Conservation (phyloP, 306 rosid species). For the Vachellia collinsii region DNA sequence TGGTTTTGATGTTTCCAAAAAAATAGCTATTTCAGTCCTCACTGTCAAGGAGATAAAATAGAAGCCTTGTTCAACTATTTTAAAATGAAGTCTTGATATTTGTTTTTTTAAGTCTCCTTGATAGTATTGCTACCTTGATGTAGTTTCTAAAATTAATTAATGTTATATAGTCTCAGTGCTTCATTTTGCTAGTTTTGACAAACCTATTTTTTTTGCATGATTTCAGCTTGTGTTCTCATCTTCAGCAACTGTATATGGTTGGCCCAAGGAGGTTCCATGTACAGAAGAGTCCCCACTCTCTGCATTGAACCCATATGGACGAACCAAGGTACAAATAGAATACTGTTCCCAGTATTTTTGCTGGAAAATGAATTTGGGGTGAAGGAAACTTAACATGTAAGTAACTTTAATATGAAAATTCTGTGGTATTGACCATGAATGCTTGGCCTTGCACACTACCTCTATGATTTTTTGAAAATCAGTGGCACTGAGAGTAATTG, state of each 20-base stretch:
- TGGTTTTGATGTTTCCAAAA: not conserved
- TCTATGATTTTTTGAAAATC: slow-evolving; percentile 58
- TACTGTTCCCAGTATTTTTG: not conserved
- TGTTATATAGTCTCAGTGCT: slow-evolving; percentile 14
- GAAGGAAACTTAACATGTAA: not conserved
- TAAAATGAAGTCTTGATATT: not conserved
- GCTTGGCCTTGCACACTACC: not conserved
- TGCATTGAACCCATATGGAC: slow-evolving; percentile 86
- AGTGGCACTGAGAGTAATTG: slow-evolving; percentile 41
- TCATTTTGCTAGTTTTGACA: slow-evolving; percentile 25
- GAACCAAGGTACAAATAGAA: slow-evolving; percentile 69
- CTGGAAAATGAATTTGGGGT: not conserved
- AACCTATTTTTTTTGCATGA: slow-evolving; percentile 29
- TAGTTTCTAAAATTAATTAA: slow-evolving; percentile 5
- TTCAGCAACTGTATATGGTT: slow-evolving; percentile 97
- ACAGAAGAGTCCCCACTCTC: slow-evolving; percentile 90
- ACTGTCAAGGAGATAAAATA: not conserved
- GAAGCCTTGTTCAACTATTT: not conserved
- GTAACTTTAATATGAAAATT: slow-evolving; percentile 25
- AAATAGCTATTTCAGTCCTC: not conserved
- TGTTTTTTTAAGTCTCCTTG: not conserved
- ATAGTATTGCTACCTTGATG: slow-evolving; percentile 9
- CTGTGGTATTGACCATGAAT: slow-evolving; percentile 30
- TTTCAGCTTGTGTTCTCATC: slow-evolving; percentile 97
- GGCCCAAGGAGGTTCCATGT: slow-evolving; percentile 97